Evolutionary conservation across 208 protist species (phyloP), one percentile per base, ranked within the genome.

Genomic region (Acanthamoeba royreba): DNA sequence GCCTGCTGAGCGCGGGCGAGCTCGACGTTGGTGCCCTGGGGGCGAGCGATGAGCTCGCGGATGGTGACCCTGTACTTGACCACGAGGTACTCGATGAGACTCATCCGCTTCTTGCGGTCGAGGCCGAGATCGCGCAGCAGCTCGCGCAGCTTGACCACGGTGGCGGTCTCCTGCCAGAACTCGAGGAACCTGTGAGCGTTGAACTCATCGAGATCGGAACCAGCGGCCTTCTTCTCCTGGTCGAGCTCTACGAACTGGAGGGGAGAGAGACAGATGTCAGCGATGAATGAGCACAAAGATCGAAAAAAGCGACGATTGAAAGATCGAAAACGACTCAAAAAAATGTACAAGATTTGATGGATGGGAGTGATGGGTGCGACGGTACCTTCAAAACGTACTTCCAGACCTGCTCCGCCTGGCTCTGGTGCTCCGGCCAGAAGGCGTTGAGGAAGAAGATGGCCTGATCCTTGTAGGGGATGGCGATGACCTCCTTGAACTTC

Each of bases 141-240:
- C 52, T 93, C 91, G 40, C 91, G 42, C 22, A 93, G 28, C 53
- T 87, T 74, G 8, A 88, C 72, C 38, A 93, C 91, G 11, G 77
- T 86, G 35, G 33, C 38, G 63, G 91, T 93, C 87, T 92, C 87
- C 43, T 43, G 28, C 38, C 52, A 79, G 55, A 79, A 74, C 69
- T 93, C 91, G 28, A 93, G 79, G 53, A 93, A 93, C 33, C 91
- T 25, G 91, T 93, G 91, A 9, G 91, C 63, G 91, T 88, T 93
- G 91, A 93, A 88, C 58, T 93, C 91, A 45, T 93, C 91, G 31
- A 93, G 79, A 31, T 86, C 91, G 25, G 1, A 33, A 28, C 91
- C 91, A 42, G 85, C 91, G 42, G 25, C 31, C 38, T 77, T 47
- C 25, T 35, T 94, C 25, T 81, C 69, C 35, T 52, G 43, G 91